Evolutionary conservation across 2,329 filamentous ascomycete species (phyloP), one percentile per base, ranked within the genome.

Genomic region (Ceratocystis harringtonii): DNA sequence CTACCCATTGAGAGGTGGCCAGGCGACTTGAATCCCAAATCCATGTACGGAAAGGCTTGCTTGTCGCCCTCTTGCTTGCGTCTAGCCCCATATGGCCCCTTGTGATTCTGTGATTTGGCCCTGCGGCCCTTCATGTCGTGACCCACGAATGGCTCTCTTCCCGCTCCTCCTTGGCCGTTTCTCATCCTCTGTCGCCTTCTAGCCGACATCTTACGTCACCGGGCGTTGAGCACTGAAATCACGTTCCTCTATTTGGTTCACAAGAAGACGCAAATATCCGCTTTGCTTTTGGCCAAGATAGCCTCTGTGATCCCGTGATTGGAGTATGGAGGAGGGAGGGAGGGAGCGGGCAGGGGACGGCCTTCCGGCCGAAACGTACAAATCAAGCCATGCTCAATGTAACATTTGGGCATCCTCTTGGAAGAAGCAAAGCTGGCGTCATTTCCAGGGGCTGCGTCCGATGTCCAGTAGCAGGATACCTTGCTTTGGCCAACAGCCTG

Each of bases 401-500:
- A 58, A 58, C 55, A 30, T 30, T n/a, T 4, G 19, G 32, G 28
- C 55, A 32, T 58, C 30, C 28, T 17, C 7, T 19, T n/a, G 22
- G 32, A 36, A 22, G 15, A 58, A 36, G 32, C 55, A n/a, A 58
- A 36, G 17, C 55, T 58, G 12, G 55, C 28, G 19, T 62, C 43
- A 45, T 70, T 72, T 76, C 74, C 75, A 74, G 76, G 75, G 70
- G 72, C 68, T 66, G 71, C 69, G 70, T 68, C 71, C 72, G 72
- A 15, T 25, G 48, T 25, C 48, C 22, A 52, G 19, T 28, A 25
- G 22, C 25, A 52, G 19, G 48, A 28, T 15, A 2, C 12, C 48
- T 52, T 22, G 48, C 36, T 15, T 12, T 25, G 19, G 19, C 48
- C 19, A 25, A 15, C 48, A 25, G 12, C 48, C 25, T 28, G 36